phyloP scores from a whole-genome alignment of 139 green algal species.

The Chlamydomonas incerta region DNA sequence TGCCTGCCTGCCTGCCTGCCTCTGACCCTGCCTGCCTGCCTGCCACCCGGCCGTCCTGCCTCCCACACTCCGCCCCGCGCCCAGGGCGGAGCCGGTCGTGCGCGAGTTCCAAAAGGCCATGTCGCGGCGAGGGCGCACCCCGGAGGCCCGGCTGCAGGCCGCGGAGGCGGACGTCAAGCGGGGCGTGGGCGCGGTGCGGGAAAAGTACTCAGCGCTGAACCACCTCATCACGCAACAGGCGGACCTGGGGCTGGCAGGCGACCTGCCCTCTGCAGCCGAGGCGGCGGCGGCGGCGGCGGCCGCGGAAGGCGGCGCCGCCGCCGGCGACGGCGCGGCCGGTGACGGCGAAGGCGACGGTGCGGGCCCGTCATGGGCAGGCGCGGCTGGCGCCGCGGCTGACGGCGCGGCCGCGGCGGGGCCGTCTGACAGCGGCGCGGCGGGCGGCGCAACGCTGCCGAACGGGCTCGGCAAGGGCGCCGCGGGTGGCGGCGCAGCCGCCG shows the following conservation, averaged over 20 bases:
- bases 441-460: too few relatives aligned
- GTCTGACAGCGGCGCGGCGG: too few relatives aligned
- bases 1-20: too few relatives aligned
- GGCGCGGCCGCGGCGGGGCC: background rate
- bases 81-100: conserved; percentile 16
- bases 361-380: too few relatives aligned
- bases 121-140: background rate
- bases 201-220: conserved; percentile 20
- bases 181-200: background rate
- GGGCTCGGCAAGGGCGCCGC: too few relatives aligned
- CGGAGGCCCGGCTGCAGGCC: too few relatives aligned
- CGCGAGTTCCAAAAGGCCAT: background rate
- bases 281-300: too few relatives aligned
- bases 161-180: background rate
- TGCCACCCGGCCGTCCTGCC: background rate
- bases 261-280: background rate
- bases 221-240: conserved; percentile 30
- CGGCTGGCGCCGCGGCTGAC: background rate
- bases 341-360: background rate
- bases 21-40: too few relatives aligned
- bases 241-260: background rate
- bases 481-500: too few relatives aligned
- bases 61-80: background rate
- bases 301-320: background rate
- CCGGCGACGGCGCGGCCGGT: background rate